Evolutionary conservation across 106 monocot species (phyloP).

Genomic region (Phalaenopsis equestris): DNA sequence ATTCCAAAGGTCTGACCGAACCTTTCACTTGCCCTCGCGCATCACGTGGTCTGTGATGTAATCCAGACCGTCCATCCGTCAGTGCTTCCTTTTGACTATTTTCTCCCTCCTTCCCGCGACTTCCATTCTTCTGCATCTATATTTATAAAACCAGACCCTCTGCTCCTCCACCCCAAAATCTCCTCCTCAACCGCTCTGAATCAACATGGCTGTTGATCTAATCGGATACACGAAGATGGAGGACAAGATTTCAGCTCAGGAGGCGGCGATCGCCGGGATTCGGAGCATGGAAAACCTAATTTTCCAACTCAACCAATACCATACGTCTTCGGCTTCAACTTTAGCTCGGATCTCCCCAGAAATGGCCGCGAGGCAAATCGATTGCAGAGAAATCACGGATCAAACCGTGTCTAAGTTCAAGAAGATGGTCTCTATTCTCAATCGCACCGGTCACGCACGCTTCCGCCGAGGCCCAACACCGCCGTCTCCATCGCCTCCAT

Average conservation of each 20-base stretch:
- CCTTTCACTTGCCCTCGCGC: too few relatives aligned
- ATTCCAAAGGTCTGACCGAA: too few relatives aligned
- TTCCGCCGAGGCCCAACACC: slow-evolving; percentile 58
- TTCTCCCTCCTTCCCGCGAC: too few relatives aligned
- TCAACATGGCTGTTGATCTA: slow-evolving; percentile 45
- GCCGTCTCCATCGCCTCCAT: not conserved
- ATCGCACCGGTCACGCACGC: slow-evolving; percentile 81
- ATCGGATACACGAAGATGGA: slow-evolving; percentile 37
- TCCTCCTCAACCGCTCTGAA: not conserved
- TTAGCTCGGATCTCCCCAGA: not conserved
- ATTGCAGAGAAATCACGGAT: slow-evolving; percentile 77
- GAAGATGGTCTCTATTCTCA: slow-evolving; percentile 69
- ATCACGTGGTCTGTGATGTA: too few relatives aligned
- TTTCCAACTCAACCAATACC: slow-evolving; percentile 37
- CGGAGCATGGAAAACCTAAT: slow-evolving; percentile 64
- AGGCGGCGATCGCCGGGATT: slow-evolving; percentile 69
- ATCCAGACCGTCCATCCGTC: not conserved
- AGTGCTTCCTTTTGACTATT: not conserved
- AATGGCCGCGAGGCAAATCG: not conserved
- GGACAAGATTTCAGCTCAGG: slow-evolving; percentile 53
- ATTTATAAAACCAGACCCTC: not conserved
- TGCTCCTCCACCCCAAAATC: not conserved
- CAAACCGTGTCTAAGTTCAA: slow-evolving; percentile 76
- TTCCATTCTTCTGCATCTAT: not conserved
- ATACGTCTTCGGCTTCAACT: not conserved